phyloP scores from a whole-genome alignment of 192 early-diverging fungal species.

The Piromyces finnis region DNA sequence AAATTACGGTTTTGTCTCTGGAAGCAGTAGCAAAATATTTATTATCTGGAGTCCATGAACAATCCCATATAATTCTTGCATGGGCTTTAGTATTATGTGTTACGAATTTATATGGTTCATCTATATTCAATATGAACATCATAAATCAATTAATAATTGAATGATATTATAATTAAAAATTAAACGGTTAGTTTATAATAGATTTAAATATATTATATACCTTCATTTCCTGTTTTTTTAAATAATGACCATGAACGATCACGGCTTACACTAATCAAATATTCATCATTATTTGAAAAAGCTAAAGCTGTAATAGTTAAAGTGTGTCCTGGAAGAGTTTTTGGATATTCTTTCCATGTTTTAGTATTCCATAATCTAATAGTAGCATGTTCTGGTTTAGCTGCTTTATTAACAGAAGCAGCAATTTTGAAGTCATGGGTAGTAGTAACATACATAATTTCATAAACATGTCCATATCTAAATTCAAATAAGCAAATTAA shows the following conservation, averaged over 20 bases:
- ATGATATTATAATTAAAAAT: no score
- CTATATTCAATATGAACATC: not conserved
- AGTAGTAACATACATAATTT: slow-evolving; percentile 62
- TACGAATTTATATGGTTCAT: slow-evolving; percentile 33
- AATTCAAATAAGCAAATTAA: no score
- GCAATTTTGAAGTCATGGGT: slow-evolving; percentile 47
- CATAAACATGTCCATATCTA: slow-evolving; percentile 84
- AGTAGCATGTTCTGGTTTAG: slow-evolving; percentile 50
- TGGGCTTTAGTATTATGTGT: slow-evolving; percentile 53
- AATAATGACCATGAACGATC: slow-evolving; percentile 80
- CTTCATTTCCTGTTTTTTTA: slow-evolving; percentile 20
- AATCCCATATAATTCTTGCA: slow-evolving; percentile 85
- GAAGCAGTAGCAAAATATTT: slow-evolving; percentile 73
- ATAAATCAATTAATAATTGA: no score
- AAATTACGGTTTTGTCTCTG: slow-evolving; percentile 64
- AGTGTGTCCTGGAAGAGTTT: slow-evolving; percentile 43
- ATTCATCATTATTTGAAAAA: slow-evolving; percentile 60
- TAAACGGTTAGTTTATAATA: no score
- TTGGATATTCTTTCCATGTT: slow-evolving; percentile 46
- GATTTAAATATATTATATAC: no score
- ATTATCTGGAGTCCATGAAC: slow-evolving; percentile 62
- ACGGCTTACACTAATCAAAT: slow-evolving; percentile 58
- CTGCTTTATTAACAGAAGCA: slow-evolving; percentile 60
- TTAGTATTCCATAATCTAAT: slow-evolving; percentile 50
- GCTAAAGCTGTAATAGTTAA: slow-evolving; percentile 66